phyloP scores from a whole-genome alignment of 306 rosid genomes.

The Rosa rugosa region DNA sequence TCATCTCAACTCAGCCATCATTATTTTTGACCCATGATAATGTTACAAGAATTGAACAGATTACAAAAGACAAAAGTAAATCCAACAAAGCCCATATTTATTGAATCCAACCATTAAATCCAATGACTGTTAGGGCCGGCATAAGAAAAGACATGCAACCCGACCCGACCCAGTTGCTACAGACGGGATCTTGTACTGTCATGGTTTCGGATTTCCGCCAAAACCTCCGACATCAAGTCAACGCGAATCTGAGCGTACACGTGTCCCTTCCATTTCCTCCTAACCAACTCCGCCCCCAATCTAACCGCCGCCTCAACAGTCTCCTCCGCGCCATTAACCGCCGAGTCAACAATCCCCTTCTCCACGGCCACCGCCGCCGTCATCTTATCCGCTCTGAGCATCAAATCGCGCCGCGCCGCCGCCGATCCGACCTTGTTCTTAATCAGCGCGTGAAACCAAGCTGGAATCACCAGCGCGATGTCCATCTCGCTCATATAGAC shows the following conservation, averaged over 20 bases:
- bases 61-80: too few relatives aligned
- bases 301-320: conserved; percentile 56
- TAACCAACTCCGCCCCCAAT: conserved; percentile 40
- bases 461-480: conserved; percentile 48
- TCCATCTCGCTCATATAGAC: conserved; percentile 90
- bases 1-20: too few relatives aligned
- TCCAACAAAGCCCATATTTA: too few relatives aligned
- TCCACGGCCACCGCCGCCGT: conserved; percentile 56
- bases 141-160: neutral
- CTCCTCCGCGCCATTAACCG: conserved; percentile 45
- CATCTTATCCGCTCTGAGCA: conserved; percentile 62
- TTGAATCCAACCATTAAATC: neutral
- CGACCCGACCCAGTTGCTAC: conserved; percentile 8
- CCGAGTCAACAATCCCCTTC: conserved; percentile 60
- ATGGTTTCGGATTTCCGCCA: conserved; percentile 29
- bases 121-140: too few relatives aligned
- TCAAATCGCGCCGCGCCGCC: conserved; percentile 43
- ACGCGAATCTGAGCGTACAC: conserved; percentile 64
- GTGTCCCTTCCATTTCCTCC: conserved; percentile 64
- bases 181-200: conserved; percentile 31
- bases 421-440: conserved; percentile 51
- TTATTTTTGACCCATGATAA: too few relatives aligned
- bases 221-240: conserved; percentile 32
- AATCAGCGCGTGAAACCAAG: conserved; percentile 54
- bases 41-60: too few relatives aligned